Evolutionary conservation across 192 early-diverging fungal species (phyloP), one percentile per base, ranked within the genome.

Genomic region (Dissophora globulifera): DNA sequence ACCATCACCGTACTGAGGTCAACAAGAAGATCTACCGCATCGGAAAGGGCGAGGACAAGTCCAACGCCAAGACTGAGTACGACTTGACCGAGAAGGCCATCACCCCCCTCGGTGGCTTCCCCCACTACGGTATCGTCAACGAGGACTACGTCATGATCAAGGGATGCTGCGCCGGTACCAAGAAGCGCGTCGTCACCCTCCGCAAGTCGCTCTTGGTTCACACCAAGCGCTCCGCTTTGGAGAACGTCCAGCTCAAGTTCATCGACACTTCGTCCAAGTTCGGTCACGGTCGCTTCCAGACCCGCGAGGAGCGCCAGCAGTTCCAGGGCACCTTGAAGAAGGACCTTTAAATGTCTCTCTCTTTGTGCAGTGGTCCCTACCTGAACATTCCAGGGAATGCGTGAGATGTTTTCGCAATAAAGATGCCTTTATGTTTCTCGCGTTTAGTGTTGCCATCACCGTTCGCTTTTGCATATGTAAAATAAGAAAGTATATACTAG

Each of bases 21-120:
- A 99, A 99, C 93, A 98, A 98, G 94, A 99, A 99, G 93, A 97
- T 99, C 89, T 99, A 98, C 92, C 93, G 96, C 78, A 92, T 99
- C 58, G 96, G 92, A 57, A 93, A 93, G 75, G 93, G 91, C 69
- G 85, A 89, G 62, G 92, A 95, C 85, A 84, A 85, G 68, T 82
- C 82, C 60, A 92, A 83, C 83, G 96, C 89, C 80, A 83, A 94
- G 79, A 99, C 98, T 82, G 96, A 98, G 81, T 96, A 92, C 87
- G 98, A 99, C 82, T 74, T 95, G 45, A 98, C 98, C 53, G 87
- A 86, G 76, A 98, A 99, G 91, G 57, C 80, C 67, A 99, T 99
- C 85, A 99, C 94, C 52, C 98, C 98, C 67, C 83, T 98, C 71
- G 98, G 96, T 82, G 98, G 98, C 65, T 99, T 99, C 94, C 96